Percentiles rank a stretch among this genome's conserved stretches.
These are phyloP conservation scores for Podospora pseudocomata DNA, from an alignment of 495 filamentous ascomycete species.

Conservation along the genomic window DNA sequence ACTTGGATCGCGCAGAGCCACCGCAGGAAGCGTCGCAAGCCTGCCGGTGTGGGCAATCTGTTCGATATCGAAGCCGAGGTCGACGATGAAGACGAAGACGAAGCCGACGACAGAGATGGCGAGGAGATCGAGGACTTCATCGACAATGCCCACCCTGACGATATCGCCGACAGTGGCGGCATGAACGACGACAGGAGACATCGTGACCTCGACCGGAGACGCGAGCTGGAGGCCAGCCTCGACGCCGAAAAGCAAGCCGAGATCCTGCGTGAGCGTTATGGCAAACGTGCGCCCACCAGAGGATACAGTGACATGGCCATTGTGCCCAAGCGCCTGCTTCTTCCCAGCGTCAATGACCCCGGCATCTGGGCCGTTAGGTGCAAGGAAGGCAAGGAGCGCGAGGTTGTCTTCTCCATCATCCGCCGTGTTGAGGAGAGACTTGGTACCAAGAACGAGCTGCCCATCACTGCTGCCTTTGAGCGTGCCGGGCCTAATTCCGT, in stretches of 20 bases:
- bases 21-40: conserved; percentile 72
- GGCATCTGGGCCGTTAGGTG: conserved; percentile 93
- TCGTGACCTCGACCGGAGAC: conserved; percentile 86
- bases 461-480: conserved; percentile 86
- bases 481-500: conserved; percentile 63
- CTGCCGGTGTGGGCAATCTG: conserved; percentile 66
- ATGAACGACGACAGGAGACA: conserved; percentile 89
- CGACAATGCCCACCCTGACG: conserved; percentile 84
- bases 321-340: conserved; percentile 80
- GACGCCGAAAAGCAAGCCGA: conserved; percentile 93
- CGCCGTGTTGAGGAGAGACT: conserved; percentile 78
- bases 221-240: conserved; percentile 76
- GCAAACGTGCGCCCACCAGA: conserved; percentile 47
- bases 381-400: conserved; percentile 90
- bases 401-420: conserved; percentile 79
- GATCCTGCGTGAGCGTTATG: conserved; percentile 77
- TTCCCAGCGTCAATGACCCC: conserved; percentile 91
- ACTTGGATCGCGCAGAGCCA: conserved; percentile 52
- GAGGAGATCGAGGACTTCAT: conserved; percentile 80
- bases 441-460: conserved; percentile 68
- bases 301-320: conserved; percentile 59
- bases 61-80: conserved; percentile 96
- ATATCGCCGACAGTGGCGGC: conserved; percentile 74
- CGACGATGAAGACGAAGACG: conserved; percentile 88
- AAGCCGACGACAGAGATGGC: conserved; percentile 83